Conservation (phyloP, 768 basidiomycete species). For the Asterophora lycoperdoides region DNA sequence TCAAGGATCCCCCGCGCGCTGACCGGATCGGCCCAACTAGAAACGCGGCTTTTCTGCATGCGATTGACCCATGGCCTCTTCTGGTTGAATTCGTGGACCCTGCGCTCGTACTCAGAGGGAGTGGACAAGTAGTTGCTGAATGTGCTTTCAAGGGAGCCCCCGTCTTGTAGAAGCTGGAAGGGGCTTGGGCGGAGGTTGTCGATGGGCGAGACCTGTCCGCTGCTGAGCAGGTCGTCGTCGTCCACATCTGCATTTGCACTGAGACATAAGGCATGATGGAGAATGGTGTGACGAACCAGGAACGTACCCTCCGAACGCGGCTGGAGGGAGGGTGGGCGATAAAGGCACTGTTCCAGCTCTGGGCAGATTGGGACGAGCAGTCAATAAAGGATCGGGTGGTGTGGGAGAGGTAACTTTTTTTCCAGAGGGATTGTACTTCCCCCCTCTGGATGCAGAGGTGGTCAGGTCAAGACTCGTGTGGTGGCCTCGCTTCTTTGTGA, state of each 20-base stretch:
- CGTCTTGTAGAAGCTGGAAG: constrained; percentile 19
- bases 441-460: constrained; percentile 7
- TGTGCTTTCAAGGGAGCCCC: constrained; percentile 16
- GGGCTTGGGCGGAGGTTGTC: constrained; percentile 24
- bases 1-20: constrained; percentile 36
- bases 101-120: constrained; percentile 31
- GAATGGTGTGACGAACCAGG: too few species aligned
- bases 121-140: too few species aligned
- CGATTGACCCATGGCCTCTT: constrained; percentile 36
- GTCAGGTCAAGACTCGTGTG: constrained; percentile 17
- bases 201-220: constrained; percentile 70
- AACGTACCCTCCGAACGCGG: constrained; percentile 25
- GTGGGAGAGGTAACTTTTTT: background rate
- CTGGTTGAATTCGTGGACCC: constrained; percentile 34
- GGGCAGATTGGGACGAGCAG: constrained; percentile 8
- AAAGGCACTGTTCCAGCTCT: constrained; percentile 16
- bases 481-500: constrained; percentile 21
- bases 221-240: constrained; percentile 71
- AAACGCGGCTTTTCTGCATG: constrained; percentile 36
- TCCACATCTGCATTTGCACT: constrained; percentile 25
- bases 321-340: constrained; percentile 32
- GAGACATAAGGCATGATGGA: background rate
- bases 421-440: constrained; percentile 1
- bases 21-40: constrained; percentile 54
- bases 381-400: constrained; percentile 1